phyloP scores from a whole-genome alignment of 768 basidiomycete genomes.

The Tephrocybe sp. region DNA sequence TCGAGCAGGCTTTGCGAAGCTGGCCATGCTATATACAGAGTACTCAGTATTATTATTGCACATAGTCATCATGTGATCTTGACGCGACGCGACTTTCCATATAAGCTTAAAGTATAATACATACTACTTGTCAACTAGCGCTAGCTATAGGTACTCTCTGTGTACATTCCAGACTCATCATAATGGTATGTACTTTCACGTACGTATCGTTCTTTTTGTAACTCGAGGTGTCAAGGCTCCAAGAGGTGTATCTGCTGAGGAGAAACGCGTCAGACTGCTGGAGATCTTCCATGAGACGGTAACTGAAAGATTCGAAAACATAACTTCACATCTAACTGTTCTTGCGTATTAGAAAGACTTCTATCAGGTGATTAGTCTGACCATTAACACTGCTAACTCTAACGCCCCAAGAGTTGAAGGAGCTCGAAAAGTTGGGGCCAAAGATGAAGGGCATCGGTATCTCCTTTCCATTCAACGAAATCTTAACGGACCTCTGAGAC shows the following conservation, averaged over 20 bases:
- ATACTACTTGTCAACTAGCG: no score
- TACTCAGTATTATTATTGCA: no score
- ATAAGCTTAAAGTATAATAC: no score
- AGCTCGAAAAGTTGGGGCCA: slow-evolving; percentile 85
- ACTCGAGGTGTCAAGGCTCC: slow-evolving; percentile 49
- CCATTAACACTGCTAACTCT: background rate
- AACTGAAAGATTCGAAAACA: slow-evolving; percentile 12
- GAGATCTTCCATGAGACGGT: slow-evolving; percentile 96
- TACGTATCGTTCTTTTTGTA: background rate
- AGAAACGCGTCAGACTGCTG: slow-evolving; percentile 84
- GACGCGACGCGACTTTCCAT: no score
- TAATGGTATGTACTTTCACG: slow-evolving; percentile 7
- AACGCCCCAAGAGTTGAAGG: slow-evolving; percentile 63
- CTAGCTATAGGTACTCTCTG: no score
- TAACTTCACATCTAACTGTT: background rate
- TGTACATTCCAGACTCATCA: no score
- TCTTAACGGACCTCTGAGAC: background rate
- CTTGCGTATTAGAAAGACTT: slow-evolving; percentile 68
- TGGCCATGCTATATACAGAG: no score
- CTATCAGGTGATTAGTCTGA: slow-evolving; percentile 50
- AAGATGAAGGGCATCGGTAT: slow-evolving; percentile 91
- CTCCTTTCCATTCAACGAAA: background rate
- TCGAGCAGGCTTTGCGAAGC: no score
- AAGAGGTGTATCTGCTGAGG: slow-evolving; percentile 84
- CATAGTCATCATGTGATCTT: no score